These are phyloP conservation scores for Arthromyces matolae DNA, from an alignment of 768 basidiomycete genomes.

Conservation along the genomic window DNA sequence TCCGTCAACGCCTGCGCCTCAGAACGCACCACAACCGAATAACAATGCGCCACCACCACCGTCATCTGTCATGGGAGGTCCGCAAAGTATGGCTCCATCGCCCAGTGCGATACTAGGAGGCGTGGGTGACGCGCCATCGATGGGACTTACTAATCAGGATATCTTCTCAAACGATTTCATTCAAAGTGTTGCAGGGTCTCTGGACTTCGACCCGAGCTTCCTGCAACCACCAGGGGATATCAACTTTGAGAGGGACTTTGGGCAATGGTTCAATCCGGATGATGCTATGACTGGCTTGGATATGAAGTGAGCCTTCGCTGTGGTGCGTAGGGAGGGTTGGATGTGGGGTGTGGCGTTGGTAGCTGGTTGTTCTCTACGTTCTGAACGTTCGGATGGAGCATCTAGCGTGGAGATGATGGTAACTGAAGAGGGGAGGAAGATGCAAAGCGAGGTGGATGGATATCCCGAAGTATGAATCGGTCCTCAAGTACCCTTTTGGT, in stretches of 20 bases:
- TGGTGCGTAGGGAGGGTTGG: neutral
- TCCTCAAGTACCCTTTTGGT: neutral
- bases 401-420: neutral
- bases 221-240: slow-evolving; percentile 47
- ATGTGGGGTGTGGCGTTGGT: neutral
- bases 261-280: slow-evolving; percentile 70
- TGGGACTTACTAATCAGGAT: slow-evolving; percentile 12
- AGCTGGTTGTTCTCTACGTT: no score
- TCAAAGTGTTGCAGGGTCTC: slow-evolving; percentile 33
- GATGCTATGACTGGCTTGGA: slow-evolving; percentile 28
- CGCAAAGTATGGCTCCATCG: slow-evolving; percentile 22
- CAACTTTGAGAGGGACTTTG: slow-evolving; percentile 72
- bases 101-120: slow-evolving; percentile 18
- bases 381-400: neutral
- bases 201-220: slow-evolving; percentile 40
- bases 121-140: slow-evolving; percentile 10
- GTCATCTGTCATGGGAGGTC: slow-evolving; percentile 12
- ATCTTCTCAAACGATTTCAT: slow-evolving; percentile 41
- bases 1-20: slow-evolving; percentile 27
- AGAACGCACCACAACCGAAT: slow-evolving; percentile 16
- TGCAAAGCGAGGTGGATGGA: neutral
- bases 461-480: neutral
- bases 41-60: neutral
- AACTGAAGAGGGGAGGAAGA: neutral
- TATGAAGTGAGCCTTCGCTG: slow-evolving; percentile 10